Base-by-base conservation (phyloP, 1,284 basidiomycete genomes). In the Apiotrichum domesticum region DNA sequence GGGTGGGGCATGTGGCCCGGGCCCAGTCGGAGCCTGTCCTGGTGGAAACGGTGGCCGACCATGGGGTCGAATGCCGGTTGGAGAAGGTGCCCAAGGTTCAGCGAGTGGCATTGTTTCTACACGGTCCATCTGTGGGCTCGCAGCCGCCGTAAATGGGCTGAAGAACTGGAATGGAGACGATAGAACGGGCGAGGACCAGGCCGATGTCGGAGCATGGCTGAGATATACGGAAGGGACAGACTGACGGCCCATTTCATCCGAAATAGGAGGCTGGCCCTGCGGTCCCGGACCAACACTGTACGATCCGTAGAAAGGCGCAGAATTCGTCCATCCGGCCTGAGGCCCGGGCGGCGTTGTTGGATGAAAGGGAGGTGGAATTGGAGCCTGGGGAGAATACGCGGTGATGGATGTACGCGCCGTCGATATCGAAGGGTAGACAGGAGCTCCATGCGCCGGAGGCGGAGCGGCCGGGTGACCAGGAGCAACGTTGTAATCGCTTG, bases 91-190 rank as follows among this genome's bases (percentile, higher is more conserved):
- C 60, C 60, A 62, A 6, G 45, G 41, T 39, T 62, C 60, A 5
- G 53, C 48, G 3, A 52, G 45, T 9, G 41, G 10, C 44, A 62
- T 55, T n/a, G 40, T 46, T 35, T 62, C 57, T 11, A 47, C 40
- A 5, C 40, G 52, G 44, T 51, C 45, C 32, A 51, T 39, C 33
- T 54, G 56, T 14, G 56, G 56, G 34, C 43, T 54, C 5, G 57
- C 51, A 6, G 21, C 21, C 21, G 21, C 34, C 6, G 50, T 52
- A 29, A 48, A 62, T 2, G 55, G 55, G 39, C 37, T 52, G 46
- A 55, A 62, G 50, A 56, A 62, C 52, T 58, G 56, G 37, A 55
- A 62, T 1, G 57, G 60, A 6, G 60, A 43, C 14, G 60, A 54
- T 11, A 62, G 34, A 9, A 62, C 57, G 0, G 57, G 55, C 6